A percentile compares a stretch with the other conserved stretches of the same genome.
phyloP scores from a whole-genome alignment of 768 basidiomycete species.

The Boletus speciosus region DNA sequence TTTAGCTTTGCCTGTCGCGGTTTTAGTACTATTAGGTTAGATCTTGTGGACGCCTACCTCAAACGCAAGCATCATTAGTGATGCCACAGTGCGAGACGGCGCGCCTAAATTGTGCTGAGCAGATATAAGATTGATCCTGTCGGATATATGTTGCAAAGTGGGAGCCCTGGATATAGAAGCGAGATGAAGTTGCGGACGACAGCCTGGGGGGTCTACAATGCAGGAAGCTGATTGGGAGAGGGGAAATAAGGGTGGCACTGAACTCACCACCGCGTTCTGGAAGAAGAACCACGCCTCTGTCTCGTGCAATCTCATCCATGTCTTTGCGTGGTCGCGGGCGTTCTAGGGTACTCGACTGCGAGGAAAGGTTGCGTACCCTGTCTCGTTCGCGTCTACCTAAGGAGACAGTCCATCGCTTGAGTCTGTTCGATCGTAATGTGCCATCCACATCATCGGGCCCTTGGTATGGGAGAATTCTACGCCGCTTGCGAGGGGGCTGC shows the following conservation, averaged over 20 bases:
- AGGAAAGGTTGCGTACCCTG: constrained; percentile 52
- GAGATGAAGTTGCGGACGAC: constrained; percentile 67
- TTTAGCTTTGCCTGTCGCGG: constrained; percentile 68
- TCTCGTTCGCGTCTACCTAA: constrained; percentile 74
- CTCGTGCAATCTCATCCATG: constrained; percentile 65
- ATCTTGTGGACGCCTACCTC: constrained; percentile 47
- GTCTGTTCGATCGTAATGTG: constrained; percentile 55
- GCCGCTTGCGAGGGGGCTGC: constrained; percentile 62
- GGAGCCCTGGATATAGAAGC: constrained; percentile 70
- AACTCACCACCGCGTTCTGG: constrained; percentile 59
- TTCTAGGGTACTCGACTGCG: constrained; percentile 43
- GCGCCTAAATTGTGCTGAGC: constrained; percentile 67
- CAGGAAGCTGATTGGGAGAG: background rate
- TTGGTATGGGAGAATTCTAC: constrained; percentile 68
- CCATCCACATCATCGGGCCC: constrained; percentile 57
- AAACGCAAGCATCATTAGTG: constrained; percentile 72
- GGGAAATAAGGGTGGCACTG: background rate
- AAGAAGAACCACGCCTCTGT: constrained; percentile 63
- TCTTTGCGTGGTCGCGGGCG: constrained; percentile 44
- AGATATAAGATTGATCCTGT: constrained; percentile 77
- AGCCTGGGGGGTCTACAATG: constrained; percentile 61
- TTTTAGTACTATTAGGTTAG: background rate
- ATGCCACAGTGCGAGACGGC: constrained; percentile 60
- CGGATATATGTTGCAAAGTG: constrained; percentile 71
- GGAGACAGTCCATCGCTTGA: constrained; percentile 74